phyloP scores from a whole-genome alignment of 805 yeast genomes.

The Sugiyamaella smithiae region DNA sequence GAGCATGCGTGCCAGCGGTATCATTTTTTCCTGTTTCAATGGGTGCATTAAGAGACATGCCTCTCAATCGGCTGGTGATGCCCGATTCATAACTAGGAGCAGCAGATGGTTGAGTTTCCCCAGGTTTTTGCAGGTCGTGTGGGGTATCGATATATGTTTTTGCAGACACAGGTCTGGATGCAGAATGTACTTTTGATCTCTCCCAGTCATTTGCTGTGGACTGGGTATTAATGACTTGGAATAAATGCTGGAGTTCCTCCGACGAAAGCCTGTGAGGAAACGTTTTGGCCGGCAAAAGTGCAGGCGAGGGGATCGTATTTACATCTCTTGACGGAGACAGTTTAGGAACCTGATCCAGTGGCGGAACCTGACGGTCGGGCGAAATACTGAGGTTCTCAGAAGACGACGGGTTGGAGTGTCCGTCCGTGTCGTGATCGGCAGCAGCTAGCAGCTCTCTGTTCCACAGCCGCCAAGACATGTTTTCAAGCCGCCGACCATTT shows the following conservation, averaged over 20 bases:
- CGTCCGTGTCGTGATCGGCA: conserved; percentile 3
- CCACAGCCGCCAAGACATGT: conserved; percentile 40
- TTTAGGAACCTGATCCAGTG: conserved; percentile 12
- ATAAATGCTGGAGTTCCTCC: conserved; percentile 27
- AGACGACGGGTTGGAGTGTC: background rate
- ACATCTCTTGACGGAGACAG: conserved; percentile 9
- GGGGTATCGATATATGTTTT: no score
- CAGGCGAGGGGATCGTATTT: background rate
- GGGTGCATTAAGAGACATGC: no score
- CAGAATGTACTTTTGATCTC: no score
- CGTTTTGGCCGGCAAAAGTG: background rate
- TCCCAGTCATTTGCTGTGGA: no score
- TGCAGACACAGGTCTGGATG: no score
- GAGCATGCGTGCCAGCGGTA: no score
- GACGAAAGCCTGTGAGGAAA: conserved; percentile 19
- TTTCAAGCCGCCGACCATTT: conserved; percentile 39
- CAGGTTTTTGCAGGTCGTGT: no score
- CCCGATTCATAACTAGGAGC: no score
- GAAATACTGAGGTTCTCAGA: background rate
- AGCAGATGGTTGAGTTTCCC: no score
- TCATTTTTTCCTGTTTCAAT: no score
- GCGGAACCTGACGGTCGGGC: conserved; percentile 7
- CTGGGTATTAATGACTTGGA: conserved; percentile 21
- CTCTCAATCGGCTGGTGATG: no score
- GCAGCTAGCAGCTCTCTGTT: conserved; percentile 26